Base-by-base conservation (phyloP, 2,329 filamentous ascomycete genomes). In the Neurospora sp. region DNA sequence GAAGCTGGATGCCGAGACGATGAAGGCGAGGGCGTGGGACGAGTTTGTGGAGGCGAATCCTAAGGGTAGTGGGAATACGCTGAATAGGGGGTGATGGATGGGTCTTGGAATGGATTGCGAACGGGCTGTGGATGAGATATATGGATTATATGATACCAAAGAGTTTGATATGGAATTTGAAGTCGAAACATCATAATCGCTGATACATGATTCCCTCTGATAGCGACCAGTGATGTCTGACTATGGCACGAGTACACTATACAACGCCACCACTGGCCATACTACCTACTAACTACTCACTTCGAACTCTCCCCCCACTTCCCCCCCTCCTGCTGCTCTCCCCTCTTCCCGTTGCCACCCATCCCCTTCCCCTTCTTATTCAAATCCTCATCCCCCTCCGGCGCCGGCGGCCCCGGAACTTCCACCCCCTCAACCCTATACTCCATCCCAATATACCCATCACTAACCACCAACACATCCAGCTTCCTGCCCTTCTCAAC, bases 1-100 rank as follows among this genome's bases (percentile, higher is more conserved):
- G n/a, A 92, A 90, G 76, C 92, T 90, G 6, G 96, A 99, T 78
- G 88, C 87, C 69, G 96, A 95, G 81, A 98, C 92, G 4, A 90
- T 96, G 86, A 99, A 98, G 82, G 94, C 94, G 38, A 85, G 96
- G 71, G 90, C 90, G 72, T 99, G 96, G 96, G 96, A 99, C 80
- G 95, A 99, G 78, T 99, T 91, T 78, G 90, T 87, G 36, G 96
- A 99, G 79, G 89, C 90, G 2, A 97, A 99, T 78, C 92, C 93
- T 1, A 93, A 90, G 78, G 92, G 92, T 0, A 87, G 90, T 42
- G 92, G 92, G 4, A 96, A 96, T 78, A 96, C 92, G 1, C 80
- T 96, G 72, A 96, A 96, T 79, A 88, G 90, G 82, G 92, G 92
- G 0, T 86, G 70, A 71, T 39, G 9, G 42, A 71, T 39, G 6